Evolutionary conservation across 331 rosid species (phyloP), one percentile per base, ranked within the genome.

Genomic region (Malus hybrid): DNA sequence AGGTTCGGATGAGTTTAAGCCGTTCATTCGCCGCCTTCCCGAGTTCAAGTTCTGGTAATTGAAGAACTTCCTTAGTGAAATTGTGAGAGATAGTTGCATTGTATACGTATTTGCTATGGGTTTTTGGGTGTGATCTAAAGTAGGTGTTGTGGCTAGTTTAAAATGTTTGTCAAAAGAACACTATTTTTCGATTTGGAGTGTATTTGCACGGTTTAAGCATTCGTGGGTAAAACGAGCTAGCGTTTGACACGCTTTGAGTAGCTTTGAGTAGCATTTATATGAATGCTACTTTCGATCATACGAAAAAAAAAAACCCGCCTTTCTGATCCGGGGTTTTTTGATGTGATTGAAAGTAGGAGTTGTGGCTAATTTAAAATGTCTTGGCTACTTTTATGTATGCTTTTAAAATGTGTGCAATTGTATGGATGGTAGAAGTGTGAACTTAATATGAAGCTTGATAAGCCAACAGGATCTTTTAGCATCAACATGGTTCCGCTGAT

Each of bases 1-100:
- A 66, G 91, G 86, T 15, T 87, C 87, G 4, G 91, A 89, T 64
- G 94, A 89, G 83, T 89, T 89, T 66, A 87, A 71, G 74, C 94
- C 94, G 19, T 89, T 89, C 68, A 77, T 87, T 53, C 94, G 94
- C 65, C 90, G 94, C 70, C 91, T 87, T 74, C 91, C 94, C 2
- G 94, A 89, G 87, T 89, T 89, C 75, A 87, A 89, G 82, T 89
- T 89, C 78, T 89, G 94, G 92, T 89, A 86, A 79, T 26, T 15
- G 60, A 56, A 20, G 22, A 5, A 34, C 62, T 77, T 70, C 63
- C 48, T 63, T 58, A 16, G 5, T 50, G 28, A 73, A 7, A 58
- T 11, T 16, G n/a, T 52, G 58, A 14, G 58, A 16, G 24, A 24
- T 24, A 24, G 58, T 52, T 16, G 8, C 58, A 14, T 52, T 19